A percentile compares a stretch with the other conserved stretches of the same genome.
Evolutionary conservation across 306 rosid species (phyloP).

Genomic region (Corylus americana): DNA sequence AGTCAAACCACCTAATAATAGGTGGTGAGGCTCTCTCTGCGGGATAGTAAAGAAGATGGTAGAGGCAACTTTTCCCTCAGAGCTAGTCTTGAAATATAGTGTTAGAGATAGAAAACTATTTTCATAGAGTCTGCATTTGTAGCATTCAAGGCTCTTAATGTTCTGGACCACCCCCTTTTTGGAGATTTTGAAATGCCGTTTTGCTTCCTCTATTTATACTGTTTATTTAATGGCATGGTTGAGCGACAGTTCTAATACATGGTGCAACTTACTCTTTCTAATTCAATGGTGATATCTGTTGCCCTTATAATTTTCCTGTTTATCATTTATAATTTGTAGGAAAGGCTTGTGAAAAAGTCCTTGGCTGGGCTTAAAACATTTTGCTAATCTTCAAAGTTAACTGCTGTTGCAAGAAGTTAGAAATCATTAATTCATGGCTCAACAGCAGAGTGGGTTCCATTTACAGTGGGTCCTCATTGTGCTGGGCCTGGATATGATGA

Average conservation of each 20-base stretch:
- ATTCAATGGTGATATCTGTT: not conserved
- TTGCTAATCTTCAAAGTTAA: too few relatives aligned
- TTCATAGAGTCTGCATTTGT: not conserved
- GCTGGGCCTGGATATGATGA: too few relatives aligned
- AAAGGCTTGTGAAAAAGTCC: not conserved
- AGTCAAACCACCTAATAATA: constrained; percentile 96
- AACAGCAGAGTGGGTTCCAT: too few relatives aligned
- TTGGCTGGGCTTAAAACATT: too few relatives aligned
- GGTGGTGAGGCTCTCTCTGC: constrained; percentile 57
- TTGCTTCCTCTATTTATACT: not conserved
- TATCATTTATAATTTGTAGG: not conserved
- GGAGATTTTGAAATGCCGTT: not conserved
- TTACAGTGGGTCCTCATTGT: too few relatives aligned
- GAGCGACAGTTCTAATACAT: not conserved
- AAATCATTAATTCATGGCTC: too few relatives aligned
- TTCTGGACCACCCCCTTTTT: not conserved
- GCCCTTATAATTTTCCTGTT: not conserved
- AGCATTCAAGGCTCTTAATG: not conserved
- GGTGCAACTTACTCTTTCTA: too few relatives aligned
- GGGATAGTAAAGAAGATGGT: constrained; percentile 6
- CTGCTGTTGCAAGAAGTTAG: too few relatives aligned
- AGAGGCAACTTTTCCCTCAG: constrained; percentile 21
- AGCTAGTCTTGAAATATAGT: constrained; percentile 15
- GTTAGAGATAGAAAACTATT: constrained; percentile 3
- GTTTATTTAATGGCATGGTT: not conserved